Percentiles rank a stretch among this genome's conserved stretches.
phyloP scores from a whole-genome alignment of 352 stramenopile species.

The Phytophthora pseudosyringae region DNA sequence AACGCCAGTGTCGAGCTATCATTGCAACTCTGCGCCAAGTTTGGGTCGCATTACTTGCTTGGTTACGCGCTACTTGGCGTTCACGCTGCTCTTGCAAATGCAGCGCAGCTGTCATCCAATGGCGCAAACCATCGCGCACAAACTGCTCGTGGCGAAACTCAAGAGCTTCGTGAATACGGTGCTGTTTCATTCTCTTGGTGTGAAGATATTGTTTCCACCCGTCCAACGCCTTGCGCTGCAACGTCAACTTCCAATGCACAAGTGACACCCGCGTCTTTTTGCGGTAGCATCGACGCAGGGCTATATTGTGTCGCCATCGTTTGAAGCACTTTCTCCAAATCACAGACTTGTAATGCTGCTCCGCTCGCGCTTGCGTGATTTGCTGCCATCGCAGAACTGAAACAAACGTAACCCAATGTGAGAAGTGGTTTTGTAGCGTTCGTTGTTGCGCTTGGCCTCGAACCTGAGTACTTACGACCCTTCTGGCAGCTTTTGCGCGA shows the following conservation, averaged over 20 bases:
- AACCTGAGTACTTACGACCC: conserved; percentile 43
- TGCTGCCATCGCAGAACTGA: conserved; percentile 50
- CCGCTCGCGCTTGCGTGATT: conserved; percentile 43
- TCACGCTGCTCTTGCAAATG: conserved; percentile 48
- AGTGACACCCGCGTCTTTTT: conserved; percentile 42
- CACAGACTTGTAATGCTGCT: conserved; percentile 34
- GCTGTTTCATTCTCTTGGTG: conserved; percentile 38
- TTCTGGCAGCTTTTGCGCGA: conserved; percentile 27
- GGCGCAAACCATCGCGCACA: conserved; percentile 48
- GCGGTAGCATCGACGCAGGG: conserved; percentile 19
- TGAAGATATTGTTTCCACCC: conserved; percentile 46
- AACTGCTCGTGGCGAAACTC: conserved; percentile 58
- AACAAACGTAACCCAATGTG: conserved; percentile 40
- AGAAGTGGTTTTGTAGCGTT: conserved; percentile 32
- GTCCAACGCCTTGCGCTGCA: conserved; percentile 39
- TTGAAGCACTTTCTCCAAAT: conserved; percentile 41
- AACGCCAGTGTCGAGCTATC: conserved; percentile 45
- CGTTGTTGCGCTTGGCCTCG: conserved; percentile 36
- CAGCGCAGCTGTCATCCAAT: conserved; percentile 55
- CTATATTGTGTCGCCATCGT: conserved; percentile 40
- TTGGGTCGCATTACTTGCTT: conserved; percentile 27
- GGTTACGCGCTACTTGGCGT: conserved; percentile 20
- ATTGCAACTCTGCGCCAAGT: conserved; percentile 39
- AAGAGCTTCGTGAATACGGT: conserved; percentile 54
- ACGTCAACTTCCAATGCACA: conserved; percentile 61